Conservation (phyloP, 2,329 filamentous ascomycete genomes). For the Neodidymelliopsis sp. region DNA sequence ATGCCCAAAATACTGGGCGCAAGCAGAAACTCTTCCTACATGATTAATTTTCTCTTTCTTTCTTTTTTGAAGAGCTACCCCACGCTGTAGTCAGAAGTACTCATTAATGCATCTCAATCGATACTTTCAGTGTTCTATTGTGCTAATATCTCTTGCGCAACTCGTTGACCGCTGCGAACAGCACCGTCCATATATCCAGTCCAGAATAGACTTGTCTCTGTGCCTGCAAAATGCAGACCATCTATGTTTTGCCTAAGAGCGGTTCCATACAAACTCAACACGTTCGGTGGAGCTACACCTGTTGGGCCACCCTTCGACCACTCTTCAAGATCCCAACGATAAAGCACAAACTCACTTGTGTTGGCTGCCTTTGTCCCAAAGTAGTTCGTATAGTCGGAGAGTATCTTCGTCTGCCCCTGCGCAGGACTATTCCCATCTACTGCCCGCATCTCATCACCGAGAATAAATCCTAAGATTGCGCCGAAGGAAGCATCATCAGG, state of each 20-base stretch:
- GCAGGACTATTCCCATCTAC: slow-evolving; percentile 12
- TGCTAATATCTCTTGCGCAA: slow-evolving; percentile 53
- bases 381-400: slow-evolving; percentile 25
- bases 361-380: slow-evolving; percentile 22
- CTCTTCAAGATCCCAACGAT: slow-evolving; percentile 34
- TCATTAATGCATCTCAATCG: no score
- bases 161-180: slow-evolving; percentile 58
- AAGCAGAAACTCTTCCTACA: no score
- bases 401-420: slow-evolving; percentile 11
- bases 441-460: slow-evolving; percentile 28
- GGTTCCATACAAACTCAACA: slow-evolving; percentile 21
- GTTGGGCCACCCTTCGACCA: slow-evolving; percentile 27
- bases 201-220: slow-evolving; percentile 62
- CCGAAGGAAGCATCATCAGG: slow-evolving; percentile 26
- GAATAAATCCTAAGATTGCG: slow-evolving; percentile 33
- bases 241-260: slow-evolving; percentile 33
- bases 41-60: no score
- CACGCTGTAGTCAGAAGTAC: no score
- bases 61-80: no score
- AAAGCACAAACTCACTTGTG: slow-evolving; percentile 27
- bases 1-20: no score
- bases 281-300: slow-evolving; percentile 24
- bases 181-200: slow-evolving; percentile 68
- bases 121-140: neutral
- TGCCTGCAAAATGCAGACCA: slow-evolving; percentile 62